Evolutionary conservation across 805 yeast genomes (phyloP).

Genomic region (Metschnikowia matae): DNA sequence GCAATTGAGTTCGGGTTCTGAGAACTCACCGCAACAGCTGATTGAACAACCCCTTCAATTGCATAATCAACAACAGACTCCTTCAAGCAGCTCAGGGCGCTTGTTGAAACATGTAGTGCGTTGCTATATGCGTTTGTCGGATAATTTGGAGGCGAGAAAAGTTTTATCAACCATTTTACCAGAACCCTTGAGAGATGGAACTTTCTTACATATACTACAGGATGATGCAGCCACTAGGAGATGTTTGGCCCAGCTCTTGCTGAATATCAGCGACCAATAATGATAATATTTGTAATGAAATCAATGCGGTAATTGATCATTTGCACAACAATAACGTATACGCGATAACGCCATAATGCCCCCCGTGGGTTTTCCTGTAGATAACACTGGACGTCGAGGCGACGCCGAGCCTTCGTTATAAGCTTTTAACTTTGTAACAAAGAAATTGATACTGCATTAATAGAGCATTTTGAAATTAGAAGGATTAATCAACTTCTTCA

Average conservation of each 20-base stretch:
- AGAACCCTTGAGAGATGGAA: conserved; percentile 80
- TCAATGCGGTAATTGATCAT: background rate
- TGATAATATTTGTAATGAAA: background rate
- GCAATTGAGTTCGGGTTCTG: conserved; percentile 53
- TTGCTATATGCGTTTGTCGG: conserved; percentile 86
- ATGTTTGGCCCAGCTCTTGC: conserved; percentile 77
- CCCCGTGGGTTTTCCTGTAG: background rate
- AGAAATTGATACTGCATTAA: background rate
- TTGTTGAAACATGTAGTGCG: conserved; percentile 89
- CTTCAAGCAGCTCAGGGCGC: conserved; percentile 61
- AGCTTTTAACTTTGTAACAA: background rate
- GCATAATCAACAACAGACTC: conserved; percentile 7
- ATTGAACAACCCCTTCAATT: conserved; percentile 2
- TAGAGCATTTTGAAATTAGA: background rate
- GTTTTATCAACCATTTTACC: conserved; percentile 82
- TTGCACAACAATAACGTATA: background rate
- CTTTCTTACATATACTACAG: conserved; percentile 70
- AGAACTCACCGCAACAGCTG: conserved; percentile 40
- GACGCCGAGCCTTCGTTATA: background rate
- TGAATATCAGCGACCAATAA: conserved; percentile 45
- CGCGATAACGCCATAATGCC: background rate
- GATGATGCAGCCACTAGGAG: conserved; percentile 88
- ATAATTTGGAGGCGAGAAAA: conserved; percentile 84
- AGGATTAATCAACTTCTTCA: background rate
- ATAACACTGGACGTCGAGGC: conserved; percentile 1